Percentiles rank a stretch among this genome's conserved stretches.
Conservation (phyloP, 1,284 basidiomycete genomes). For the Sphagnurus paluster region DNA sequence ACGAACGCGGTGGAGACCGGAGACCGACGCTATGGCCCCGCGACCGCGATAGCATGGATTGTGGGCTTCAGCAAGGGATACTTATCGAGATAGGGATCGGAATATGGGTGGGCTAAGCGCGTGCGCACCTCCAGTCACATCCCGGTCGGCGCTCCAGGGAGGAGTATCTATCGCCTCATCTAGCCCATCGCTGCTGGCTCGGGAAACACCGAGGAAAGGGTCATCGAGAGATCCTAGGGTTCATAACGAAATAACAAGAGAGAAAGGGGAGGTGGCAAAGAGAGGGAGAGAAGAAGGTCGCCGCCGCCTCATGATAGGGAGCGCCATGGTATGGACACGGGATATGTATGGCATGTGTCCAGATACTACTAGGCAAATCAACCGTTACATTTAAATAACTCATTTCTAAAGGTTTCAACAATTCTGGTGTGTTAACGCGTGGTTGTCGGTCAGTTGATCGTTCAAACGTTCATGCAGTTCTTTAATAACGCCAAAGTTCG, state of each 20-base stretch:
- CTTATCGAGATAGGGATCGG: constrained; percentile 1
- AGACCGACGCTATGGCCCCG: constrained; percentile 4
- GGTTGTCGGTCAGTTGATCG: too few species aligned
- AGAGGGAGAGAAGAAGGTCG: constrained; percentile 17
- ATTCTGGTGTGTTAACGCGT: too few species aligned
- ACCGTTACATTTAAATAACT: too few species aligned
- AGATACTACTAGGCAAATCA: neutral
- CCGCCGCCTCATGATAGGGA: constrained; percentile 21
- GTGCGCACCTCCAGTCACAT: neutral
- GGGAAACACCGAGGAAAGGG: constrained; percentile 19
- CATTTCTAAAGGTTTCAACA: too few species aligned
- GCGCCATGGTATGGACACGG: constrained; percentile 17
- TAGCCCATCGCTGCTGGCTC: constrained; percentile 21
- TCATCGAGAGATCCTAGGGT: constrained; percentile 16
- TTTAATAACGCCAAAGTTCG: too few species aligned
- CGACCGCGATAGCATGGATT: too few species aligned
- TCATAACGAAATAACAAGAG: neutral
- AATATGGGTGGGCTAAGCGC: neutral
- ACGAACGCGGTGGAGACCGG: constrained; percentile 7
- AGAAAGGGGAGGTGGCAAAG: constrained; percentile 2
- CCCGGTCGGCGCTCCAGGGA: constrained; percentile 19
- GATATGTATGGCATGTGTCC: constrained; percentile 21
- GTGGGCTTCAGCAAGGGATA: neutral
- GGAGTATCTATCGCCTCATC: constrained; percentile 26
- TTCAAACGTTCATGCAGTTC: too few species aligned